Conservation (phyloP, 371 early-diverging fungal genomes). For the Capniomyces stellatus region DNA sequence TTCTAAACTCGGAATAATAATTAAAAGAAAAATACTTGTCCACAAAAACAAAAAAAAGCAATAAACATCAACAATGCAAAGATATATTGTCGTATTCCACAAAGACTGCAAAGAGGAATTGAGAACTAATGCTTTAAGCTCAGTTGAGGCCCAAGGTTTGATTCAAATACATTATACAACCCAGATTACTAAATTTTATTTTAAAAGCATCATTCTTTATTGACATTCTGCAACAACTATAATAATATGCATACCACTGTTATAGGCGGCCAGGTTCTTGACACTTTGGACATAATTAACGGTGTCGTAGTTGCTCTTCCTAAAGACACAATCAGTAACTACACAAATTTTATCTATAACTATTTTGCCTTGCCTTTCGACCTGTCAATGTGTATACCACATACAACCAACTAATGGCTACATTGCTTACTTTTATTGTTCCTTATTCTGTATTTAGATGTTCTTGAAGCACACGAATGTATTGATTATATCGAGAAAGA, state of each 20-base stretch:
- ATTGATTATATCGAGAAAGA: conserved; percentile 2
- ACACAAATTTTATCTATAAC: too few relatives aligned
- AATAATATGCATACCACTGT: background rate
- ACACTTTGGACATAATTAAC: background rate
- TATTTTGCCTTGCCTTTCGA: too few relatives aligned
- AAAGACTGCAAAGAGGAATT: background rate
- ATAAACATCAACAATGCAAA: background rate
- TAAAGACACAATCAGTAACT: background rate
- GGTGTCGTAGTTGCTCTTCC: background rate
- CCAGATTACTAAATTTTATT: background rate
- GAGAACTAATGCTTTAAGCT: background rate
- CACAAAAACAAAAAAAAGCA: too few relatives aligned
- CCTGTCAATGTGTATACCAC: too few relatives aligned
- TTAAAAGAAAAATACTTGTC: too few relatives aligned
- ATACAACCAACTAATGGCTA: too few relatives aligned
- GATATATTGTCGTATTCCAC: background rate
- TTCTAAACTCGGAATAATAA: too few relatives aligned
- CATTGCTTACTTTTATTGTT: too few relatives aligned
- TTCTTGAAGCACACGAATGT: background rate
- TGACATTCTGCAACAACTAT: too few relatives aligned
- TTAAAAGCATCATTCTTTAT: background rate
- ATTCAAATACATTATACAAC: background rate
- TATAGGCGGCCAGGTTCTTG: background rate
- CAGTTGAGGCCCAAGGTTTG: background rate
- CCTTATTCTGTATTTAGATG: too few relatives aligned